Conservation (phyloP, 177 flowering plant genomes). For the Telopea speciosissima region DNA sequence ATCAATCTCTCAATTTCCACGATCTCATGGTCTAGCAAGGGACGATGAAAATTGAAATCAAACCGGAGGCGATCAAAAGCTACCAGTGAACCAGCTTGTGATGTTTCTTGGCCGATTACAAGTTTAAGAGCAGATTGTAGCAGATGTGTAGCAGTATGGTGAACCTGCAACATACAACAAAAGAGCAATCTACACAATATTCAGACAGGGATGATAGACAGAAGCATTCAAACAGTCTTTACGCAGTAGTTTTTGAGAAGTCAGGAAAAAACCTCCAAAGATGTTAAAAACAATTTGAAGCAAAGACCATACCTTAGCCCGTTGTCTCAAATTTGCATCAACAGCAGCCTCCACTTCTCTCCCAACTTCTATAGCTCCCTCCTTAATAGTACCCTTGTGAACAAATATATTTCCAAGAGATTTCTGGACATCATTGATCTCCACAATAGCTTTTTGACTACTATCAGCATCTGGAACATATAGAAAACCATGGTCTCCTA, state of each 20-base stretch:
- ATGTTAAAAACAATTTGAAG: background rate
- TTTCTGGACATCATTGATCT: constrained; percentile 78
- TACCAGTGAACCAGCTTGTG: constrained; percentile 98
- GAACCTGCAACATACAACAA: constrained; percentile 48
- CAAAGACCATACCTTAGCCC: constrained; percentile 55
- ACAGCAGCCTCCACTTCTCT: constrained; percentile 80
- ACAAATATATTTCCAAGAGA: constrained; percentile 69
- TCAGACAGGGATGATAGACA: background rate
- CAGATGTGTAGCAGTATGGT: constrained; percentile 97
- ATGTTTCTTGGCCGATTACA: constrained; percentile 76
- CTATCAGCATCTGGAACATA: constrained; percentile 38
- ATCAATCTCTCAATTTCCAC: constrained; percentile 63
- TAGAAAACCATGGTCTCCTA: constrained; percentile 76
- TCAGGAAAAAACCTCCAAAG: background rate
- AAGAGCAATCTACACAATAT: background rate
- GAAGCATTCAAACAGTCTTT: background rate
- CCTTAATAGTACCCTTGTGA: constrained; percentile 71
- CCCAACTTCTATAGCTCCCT: constrained; percentile 75
- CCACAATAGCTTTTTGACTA: constrained; percentile 42
- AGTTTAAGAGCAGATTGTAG: constrained; percentile 89
- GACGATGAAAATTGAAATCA: constrained; percentile 87
- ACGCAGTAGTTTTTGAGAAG: background rate
- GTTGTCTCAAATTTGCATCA: constrained; percentile 69
- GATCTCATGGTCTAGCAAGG: constrained; percentile 62
- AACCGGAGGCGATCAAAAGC: constrained; percentile 94